Percentiles rank a stretch among this genome's conserved stretches.
Conservation (phyloP, 1,139 yeast species). For the Magnusiomyces ingens region DNA sequence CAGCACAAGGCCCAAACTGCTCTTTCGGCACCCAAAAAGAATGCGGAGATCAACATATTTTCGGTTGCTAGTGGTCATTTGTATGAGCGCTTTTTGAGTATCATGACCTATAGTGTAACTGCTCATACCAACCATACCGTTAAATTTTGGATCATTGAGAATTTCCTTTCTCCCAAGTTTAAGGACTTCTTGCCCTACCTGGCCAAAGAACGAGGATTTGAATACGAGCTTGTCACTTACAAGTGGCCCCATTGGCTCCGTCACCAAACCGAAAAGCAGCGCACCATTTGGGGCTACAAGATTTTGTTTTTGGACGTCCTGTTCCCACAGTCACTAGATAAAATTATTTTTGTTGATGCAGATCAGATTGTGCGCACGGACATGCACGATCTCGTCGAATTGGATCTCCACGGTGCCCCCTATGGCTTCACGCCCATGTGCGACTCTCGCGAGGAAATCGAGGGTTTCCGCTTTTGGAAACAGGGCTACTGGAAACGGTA, state of each 20-base stretch:
- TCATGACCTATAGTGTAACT: slow-evolving; percentile 75
- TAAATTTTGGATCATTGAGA: slow-evolving; percentile 84
- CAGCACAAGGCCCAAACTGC: slow-evolving; percentile 1
- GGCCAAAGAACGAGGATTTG: slow-evolving; percentile 51
- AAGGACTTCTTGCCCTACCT: slow-evolving; percentile 53
- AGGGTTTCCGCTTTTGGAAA: slow-evolving; percentile 88
- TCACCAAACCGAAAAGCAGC: slow-evolving; percentile 64
- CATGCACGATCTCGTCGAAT: slow-evolving; percentile 54
- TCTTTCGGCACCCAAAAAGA: slow-evolving; percentile 21
- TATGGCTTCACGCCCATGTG: slow-evolving; percentile 88
- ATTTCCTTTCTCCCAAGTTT: slow-evolving; percentile 66
- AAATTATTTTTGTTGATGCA: slow-evolving; percentile 80
- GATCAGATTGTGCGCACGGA: slow-evolving; percentile 75
- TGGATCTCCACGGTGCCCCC: slow-evolving; percentile 69
- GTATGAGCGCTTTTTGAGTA: slow-evolving; percentile 65
- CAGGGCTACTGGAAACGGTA: slow-evolving; percentile 80
- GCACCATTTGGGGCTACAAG: slow-evolving; percentile 85
- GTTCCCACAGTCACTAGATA: slow-evolving; percentile 70
- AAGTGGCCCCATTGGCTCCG: slow-evolving; percentile 93
- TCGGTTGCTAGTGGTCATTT: slow-evolving; percentile 74
- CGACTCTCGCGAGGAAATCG: slow-evolving; percentile 72
- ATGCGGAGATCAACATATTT: slow-evolving; percentile 71
- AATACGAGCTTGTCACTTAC: slow-evolving; percentile 68
- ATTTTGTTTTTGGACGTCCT: slow-evolving; percentile 78
- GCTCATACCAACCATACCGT: slow-evolving; percentile 54